phyloP scores from a whole-genome alignment of 2,329 filamentous ascomycete species.

The Fusarium decemcellulare region DNA sequence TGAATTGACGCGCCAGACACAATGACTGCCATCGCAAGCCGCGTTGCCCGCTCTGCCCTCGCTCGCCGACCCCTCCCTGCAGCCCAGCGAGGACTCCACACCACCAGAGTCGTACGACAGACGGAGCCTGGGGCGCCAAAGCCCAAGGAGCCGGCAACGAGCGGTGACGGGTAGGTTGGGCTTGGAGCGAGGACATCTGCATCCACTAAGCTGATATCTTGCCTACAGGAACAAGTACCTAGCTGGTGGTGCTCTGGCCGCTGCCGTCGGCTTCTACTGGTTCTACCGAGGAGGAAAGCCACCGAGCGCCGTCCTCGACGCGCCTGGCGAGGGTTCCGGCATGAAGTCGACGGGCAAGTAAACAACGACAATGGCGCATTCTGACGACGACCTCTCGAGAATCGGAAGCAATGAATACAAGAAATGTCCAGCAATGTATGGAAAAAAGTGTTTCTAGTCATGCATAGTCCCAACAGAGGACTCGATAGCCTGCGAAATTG shows the following conservation, averaged over 20 bases:
- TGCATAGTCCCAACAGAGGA: not conserved
- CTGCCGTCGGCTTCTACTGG: conserved; percentile 30
- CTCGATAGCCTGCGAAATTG: conserved; percentile 4
- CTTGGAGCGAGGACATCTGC: too few species aligned
- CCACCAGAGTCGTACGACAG: conserved; percentile 33
- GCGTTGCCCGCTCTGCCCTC: conserved; percentile 27
- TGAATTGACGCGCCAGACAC: not conserved
- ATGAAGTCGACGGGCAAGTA: conserved; percentile 29
- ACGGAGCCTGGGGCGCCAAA: conserved; percentile 28
- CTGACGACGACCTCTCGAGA: too few species aligned
- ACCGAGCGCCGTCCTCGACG: conserved; percentile 12
- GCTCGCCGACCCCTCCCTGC: conserved; percentile 33
- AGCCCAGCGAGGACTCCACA: conserved; percentile 34
- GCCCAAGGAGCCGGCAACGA: conserved; percentile 31
- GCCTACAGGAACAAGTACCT: conserved; percentile 34
- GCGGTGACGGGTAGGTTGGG: conserved; percentile 25
- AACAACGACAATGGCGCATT: not conserved
- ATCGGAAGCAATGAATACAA: not conserved
- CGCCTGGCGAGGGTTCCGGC: conserved; percentile 20
- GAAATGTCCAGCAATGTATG: not conserved
- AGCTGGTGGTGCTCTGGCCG: conserved; percentile 28
- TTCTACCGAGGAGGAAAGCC: conserved; percentile 39
- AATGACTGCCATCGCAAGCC: conserved; percentile 27
- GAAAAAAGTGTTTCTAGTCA: not conserved
- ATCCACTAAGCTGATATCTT: not conserved